Conservation (phyloP, 345 rosid genomes). For the Bretschneidera sinensis region DNA sequence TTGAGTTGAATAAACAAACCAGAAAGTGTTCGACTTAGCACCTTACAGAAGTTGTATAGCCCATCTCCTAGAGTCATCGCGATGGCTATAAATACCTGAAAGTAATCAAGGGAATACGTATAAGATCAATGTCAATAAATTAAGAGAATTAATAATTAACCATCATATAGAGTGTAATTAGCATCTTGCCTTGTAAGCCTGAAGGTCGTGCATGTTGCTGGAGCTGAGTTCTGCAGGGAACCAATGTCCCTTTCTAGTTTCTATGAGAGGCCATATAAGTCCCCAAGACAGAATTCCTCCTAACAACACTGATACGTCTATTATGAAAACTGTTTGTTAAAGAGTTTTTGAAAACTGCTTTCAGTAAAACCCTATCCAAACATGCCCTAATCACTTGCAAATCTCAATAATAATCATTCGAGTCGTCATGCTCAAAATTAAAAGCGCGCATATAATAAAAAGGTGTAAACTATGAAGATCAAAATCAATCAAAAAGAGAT, state of each 20-base stretch:
- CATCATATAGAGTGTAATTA: background rate
- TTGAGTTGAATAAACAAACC: constrained; percentile 45
- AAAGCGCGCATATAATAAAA: no score
- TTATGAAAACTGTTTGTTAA: no score
- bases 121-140: background rate
- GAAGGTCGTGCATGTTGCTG: constrained; percentile 54
- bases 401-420: no score
- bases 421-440: no score
- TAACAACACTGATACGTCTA: constrained; percentile 58
- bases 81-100: constrained; percentile 72
- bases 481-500: no score
- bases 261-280: constrained; percentile 82
- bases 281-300: constrained; percentile 87
- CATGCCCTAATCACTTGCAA: no score
- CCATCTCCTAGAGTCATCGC: constrained; percentile 89
- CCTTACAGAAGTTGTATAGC: constrained; percentile 68
- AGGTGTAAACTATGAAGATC: no score
- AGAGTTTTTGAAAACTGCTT: no score
- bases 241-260: constrained; percentile 56
- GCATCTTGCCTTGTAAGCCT: constrained; percentile 61
- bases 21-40: constrained; percentile 47
- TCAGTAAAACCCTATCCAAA: no score
- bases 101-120: background rate
- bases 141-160: background rate
- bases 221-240: constrained; percentile 30